Evolutionary conservation across 208 protist genomes (phyloP), one percentile per base, ranked within the genome.

Genomic region (Trypanosoma cruzi): DNA sequence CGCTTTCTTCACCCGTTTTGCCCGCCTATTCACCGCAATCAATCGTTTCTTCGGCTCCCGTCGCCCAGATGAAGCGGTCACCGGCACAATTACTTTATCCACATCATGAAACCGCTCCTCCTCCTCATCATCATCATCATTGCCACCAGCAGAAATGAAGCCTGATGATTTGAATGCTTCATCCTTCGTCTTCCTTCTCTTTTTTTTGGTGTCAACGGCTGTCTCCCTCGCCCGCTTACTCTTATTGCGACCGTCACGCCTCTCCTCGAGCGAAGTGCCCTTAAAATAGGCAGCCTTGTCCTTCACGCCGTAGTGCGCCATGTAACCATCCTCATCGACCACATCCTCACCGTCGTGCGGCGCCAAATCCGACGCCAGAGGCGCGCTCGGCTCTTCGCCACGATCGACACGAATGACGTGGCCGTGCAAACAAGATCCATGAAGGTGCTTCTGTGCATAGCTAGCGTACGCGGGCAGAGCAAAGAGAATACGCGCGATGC

Each of bases 371-470:
- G 73, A 71, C 22, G 73, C 66, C 37, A 94, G 80, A 22, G 84
- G 84, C 34, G 81, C 81, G 67, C 86, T 96, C n/a, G 78, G 60
- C 62, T 81, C 79, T 14, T 90, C 92, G n/a, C 88, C 92, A 55
- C 88, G 88, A 68, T 96, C 92, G 13, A 96, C 92, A 18, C 85
- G 92, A 37, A 96, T 80, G 44, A 87, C 77, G 57, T 81, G 88
- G 31, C 89, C 89, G 26, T 76, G 78, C 46, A 96, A 77, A 20
- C 87, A 80, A 2, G 92, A 96, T 56, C 92, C 89, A 77, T 96
- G 89, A 52, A 88, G 79, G 67, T 89, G 68, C 57, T 89, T 72
- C 85, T 93, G 77, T 0, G 92, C 92, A 71, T 94, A 93, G 40
- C 80, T 80, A 8, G 92, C 92, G 75, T 94, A 94, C 18, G 89